These are phyloP conservation scores for Cruciata laevipes DNA, from an alignment of 257 asterid species.

Conservation along the genomic window DNA sequence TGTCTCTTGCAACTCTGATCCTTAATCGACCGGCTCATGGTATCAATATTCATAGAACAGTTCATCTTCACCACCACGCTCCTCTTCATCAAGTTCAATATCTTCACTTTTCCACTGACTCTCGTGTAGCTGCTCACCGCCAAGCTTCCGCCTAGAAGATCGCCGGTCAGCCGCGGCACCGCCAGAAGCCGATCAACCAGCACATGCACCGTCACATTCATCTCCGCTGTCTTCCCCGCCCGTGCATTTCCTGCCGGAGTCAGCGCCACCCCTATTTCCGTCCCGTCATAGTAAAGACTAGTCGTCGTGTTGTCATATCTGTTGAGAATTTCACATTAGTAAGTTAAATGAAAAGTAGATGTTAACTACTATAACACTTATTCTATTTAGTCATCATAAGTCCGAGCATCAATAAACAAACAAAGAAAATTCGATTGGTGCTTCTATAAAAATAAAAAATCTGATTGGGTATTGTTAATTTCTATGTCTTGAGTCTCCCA, in stretches of 20 bases:
- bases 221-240: slow-evolving; percentile 24
- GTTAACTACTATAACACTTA: neutral
- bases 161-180: slow-evolving; percentile 17
- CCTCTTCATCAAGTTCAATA: slow-evolving; percentile 26
- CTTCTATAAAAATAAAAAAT: too few relatives aligned
- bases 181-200: slow-evolving; percentile 25
- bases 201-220: slow-evolving; percentile 25
- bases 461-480: too few relatives aligned
- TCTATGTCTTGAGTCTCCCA: too few relatives aligned
- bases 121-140: slow-evolving; percentile 21
- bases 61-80: slow-evolving; percentile 26
- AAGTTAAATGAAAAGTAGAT: too few relatives aligned
- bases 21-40: slow-evolving; percentile 18
- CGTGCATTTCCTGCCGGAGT: slow-evolving; percentile 25
- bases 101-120: slow-evolving; percentile 40
- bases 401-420: neutral
- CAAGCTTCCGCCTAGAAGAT: slow-evolving; percentile 21
- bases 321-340: neutral
- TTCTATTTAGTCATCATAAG: neutral
- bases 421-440: neutral
- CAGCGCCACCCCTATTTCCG: slow-evolving; percentile 27
- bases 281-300: slow-evolving; percentile 20
- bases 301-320: neutral
- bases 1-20: slow-evolving; percentile 25
- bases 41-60: slow-evolving; percentile 37